Conservation (phyloP, 768 basidiomycete species). For the Asterophora parasitica region DNA sequence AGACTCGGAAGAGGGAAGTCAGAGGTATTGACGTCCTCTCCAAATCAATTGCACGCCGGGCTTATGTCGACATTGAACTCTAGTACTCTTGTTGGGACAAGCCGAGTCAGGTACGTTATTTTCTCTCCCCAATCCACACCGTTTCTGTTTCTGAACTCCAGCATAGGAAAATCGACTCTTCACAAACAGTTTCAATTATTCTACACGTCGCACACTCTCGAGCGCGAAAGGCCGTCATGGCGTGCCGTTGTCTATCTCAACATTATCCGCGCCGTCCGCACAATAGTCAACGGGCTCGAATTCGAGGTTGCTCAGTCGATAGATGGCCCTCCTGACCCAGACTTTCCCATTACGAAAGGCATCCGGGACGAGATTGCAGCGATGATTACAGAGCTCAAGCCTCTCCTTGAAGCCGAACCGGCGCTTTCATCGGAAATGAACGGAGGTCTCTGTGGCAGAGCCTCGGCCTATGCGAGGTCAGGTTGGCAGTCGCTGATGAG, state of each 20-base stretch:
- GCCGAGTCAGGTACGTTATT: conserved; percentile 13
- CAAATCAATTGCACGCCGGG: background rate
- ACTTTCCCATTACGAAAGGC: conserved; percentile 10
- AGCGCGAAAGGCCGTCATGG: conserved; percentile 17
- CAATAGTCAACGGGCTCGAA: conserved; percentile 12
- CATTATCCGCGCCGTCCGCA: conserved; percentile 12
- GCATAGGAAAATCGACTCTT: conserved; percentile 17
- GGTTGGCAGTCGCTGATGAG: conserved; percentile 14
- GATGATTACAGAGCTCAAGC: conserved; percentile 4
- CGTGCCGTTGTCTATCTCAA: conserved; percentile 14
- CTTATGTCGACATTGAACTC: background rate
- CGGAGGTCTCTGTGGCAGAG: conserved; percentile 15
- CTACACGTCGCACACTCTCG: conserved; percentile 15
- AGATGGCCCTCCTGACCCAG: conserved; percentile 11
- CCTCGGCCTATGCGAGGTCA: conserved; percentile 11
- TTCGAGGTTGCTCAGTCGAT: conserved; percentile 6
- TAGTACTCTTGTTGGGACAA: conserved; percentile 16
- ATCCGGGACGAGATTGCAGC: conserved; percentile 6
- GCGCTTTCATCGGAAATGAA: conserved; percentile 9
- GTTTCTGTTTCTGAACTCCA: background rate
- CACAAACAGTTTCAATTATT: conserved; percentile 18
- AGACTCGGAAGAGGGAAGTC: conserved; percentile 11
- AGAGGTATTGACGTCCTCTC: conserved; percentile 7
- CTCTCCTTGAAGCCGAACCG: conserved; percentile 12
- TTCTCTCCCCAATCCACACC: background rate